Conservation (phyloP, 2,329 filamentous ascomycete species). For the Aspergillus neoniger region DNA sequence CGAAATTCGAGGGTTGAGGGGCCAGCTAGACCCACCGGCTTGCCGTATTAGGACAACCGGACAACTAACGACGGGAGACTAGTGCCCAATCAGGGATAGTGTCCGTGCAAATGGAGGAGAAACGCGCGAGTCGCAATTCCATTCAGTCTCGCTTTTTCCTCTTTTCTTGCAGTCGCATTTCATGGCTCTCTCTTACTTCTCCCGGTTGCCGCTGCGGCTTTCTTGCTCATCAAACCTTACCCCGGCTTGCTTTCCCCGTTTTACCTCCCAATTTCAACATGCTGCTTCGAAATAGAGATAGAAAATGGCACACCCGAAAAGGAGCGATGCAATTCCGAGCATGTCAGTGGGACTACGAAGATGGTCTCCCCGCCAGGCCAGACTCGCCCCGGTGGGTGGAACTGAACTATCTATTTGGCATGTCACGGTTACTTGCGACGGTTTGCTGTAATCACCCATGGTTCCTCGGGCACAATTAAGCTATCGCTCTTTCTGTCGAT, state of each 20-base stretch:
- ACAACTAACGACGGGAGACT: not conserved
- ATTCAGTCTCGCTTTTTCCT: too few relatives aligned
- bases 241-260: not conserved
- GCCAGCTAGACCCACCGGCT: conserved; percentile 10
- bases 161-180: not conserved
- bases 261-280: too few relatives aligned
- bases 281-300: not conserved
- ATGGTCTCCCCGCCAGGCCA: not conserved
- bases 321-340: not conserved
- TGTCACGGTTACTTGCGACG: not conserved
- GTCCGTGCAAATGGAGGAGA: conserved; percentile 9
- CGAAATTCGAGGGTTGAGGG: conserved; percentile 7
- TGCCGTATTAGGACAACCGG: conserved; percentile 17
- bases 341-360: not conserved
- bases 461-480: not conserved
- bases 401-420: not conserved
- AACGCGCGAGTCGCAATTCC: not conserved
- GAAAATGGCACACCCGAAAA: not conserved
- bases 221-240: not conserved
- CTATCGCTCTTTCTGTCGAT: conserved; percentile 3
- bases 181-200: not conserved
- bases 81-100: conserved; percentile 13
- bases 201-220: not conserved
- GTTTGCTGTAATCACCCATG: conserved; percentile 4
- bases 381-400: not conserved